phyloP scores from a whole-genome alignment of 2,329 filamentous ascomycete genomes.

The Ceratocystis albifundus region DNA sequence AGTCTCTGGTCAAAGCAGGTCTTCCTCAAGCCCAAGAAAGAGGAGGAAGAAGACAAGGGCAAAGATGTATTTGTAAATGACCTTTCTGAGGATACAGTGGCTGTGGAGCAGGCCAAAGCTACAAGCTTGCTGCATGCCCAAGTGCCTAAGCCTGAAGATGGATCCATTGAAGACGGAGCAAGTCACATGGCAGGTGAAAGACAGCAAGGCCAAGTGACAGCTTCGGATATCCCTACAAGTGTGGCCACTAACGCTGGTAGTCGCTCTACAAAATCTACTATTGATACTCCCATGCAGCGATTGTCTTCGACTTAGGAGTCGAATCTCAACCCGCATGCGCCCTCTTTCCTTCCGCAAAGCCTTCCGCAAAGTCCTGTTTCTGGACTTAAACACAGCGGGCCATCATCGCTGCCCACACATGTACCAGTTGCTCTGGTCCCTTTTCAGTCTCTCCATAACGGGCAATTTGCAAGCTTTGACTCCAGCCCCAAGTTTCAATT shows the following conservation, averaged over 20 bases:
- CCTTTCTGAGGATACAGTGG: conserved; percentile 31
- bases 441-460: neutral
- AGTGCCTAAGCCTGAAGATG: conserved; percentile 22
- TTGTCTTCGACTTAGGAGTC: conserved; percentile 33
- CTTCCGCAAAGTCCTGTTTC: neutral
- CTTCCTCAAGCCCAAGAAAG: conserved; percentile 39
- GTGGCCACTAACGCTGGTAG: neutral
- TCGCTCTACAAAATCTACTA: neutral
- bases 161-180: neutral
- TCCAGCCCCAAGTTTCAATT: conserved; percentile 8
- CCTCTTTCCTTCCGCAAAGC: conserved; percentile 42
- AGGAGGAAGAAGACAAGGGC: conserved; percentile 26
- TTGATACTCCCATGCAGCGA: neutral
- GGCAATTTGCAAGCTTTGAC: conserved; percentile 1
- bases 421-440: neutral
- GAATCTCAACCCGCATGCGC: conserved; percentile 45
- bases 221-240: neutral
- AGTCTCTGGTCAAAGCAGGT: conserved; percentile 55
- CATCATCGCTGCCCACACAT: neutral
- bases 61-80: conserved; percentile 31
- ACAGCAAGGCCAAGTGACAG: neutral
- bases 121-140: conserved; percentile 6
- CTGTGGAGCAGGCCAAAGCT: conserved; percentile 29
- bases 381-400: neutral
- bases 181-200: neutral